A percentile compares a stretch with the other conserved stretches of the same genome.
Evolutionary conservation across 2,329 filamentous ascomycete genomes (phyloP).

Genomic region (Fusarium compactum): DNA sequence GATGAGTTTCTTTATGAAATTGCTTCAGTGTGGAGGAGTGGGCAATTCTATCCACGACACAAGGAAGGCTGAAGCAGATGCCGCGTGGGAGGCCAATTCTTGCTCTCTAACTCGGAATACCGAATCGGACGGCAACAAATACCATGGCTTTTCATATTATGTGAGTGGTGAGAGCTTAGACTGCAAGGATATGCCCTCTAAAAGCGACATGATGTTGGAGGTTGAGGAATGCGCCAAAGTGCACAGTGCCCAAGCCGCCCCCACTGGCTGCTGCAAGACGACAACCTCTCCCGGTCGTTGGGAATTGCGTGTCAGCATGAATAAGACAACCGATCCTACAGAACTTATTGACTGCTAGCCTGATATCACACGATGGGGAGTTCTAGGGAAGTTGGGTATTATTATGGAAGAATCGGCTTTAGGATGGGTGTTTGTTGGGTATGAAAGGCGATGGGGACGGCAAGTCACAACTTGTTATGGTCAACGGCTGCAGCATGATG

Average conservation of each 20-base stretch:
- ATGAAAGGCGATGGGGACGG: not conserved
- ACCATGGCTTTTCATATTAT: not conserved
- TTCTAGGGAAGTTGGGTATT: not conserved
- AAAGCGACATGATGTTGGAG: not conserved
- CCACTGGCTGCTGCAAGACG: not conserved
- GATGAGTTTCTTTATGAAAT: too few species aligned
- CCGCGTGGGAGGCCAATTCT: not conserved
- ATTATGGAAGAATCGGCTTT: not conserved
- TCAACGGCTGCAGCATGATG: too few species aligned
- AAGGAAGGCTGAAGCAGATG: not conserved
- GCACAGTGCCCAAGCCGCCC: not conserved
- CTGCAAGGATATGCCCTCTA: not conserved
- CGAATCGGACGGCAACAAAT: not conserved
- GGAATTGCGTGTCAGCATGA: not conserved
- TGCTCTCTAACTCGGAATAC: not conserved
- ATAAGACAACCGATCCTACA: not conserved
- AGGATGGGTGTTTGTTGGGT: not conserved
- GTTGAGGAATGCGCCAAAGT: not conserved
- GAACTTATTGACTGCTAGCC: not conserved
- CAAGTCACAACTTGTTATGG: too few species aligned
- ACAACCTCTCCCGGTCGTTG: not conserved
- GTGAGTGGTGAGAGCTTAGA: not conserved
- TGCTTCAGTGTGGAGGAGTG: too few species aligned
- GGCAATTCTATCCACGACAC: too few species aligned
- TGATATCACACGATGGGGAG: fast-evolving